Conservation (phyloP, 805 yeast genomes). For the Cyberlindnera mississippiensis region DNA sequence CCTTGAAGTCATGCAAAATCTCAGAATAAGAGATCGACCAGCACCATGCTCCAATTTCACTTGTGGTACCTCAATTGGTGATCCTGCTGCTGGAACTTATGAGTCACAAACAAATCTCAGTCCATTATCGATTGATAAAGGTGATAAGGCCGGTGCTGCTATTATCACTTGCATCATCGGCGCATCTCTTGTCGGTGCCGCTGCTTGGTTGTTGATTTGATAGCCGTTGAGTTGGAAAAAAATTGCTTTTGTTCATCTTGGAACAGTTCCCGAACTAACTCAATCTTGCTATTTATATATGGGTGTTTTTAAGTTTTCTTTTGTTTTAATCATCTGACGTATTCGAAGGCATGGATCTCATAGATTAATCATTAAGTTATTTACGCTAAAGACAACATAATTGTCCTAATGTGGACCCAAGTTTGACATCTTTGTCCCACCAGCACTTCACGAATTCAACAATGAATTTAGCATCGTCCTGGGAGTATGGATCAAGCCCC, state of each 20-base stretch:
- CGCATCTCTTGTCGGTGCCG: conserved; percentile 34
- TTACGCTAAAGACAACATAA: conserved; percentile 30
- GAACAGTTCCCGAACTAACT: too few species aligned
- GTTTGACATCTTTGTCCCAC: conserved; percentile 42
- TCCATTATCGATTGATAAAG: conserved; percentile 36
- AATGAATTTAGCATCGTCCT: conserved; percentile 42
- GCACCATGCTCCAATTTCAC: conserved; percentile 55
- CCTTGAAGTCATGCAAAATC: conserved; percentile 49
- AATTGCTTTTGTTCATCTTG: too few species aligned
- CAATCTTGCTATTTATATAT: too few species aligned
- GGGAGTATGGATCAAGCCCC: conserved; percentile 55
- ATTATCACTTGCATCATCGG: conserved; percentile 55
- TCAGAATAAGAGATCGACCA: conserved; percentile 33
- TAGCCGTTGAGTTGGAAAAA: too few species aligned
- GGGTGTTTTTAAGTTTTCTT: background rate
- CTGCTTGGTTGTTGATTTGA: conserved; percentile 37
- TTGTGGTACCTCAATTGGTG: conserved; percentile 67
- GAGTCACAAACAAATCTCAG: conserved; percentile 31
- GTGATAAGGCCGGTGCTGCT: conserved; percentile 64
- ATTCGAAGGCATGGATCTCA: background rate
- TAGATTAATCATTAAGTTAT: background rate
- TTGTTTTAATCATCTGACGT: too few species aligned
- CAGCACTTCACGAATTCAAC: conserved; percentile 39
- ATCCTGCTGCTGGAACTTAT: conserved; percentile 59
- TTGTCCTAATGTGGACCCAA: conserved; percentile 35